Conservation (phyloP, 129 eudicot genomes). For the Chrysanthemum seticuspe region DNA sequence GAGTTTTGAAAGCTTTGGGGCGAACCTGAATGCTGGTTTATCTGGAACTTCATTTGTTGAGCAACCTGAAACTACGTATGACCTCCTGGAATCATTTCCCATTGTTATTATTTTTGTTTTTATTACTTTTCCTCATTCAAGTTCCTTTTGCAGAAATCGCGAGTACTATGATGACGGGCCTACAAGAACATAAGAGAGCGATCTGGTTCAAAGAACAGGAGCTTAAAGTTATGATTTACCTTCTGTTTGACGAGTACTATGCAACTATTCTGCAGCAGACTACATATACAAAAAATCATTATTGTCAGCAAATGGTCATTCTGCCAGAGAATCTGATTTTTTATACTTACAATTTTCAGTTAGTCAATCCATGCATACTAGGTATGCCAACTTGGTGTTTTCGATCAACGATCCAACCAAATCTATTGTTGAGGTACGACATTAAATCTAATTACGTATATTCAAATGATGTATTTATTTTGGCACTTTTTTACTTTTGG, state of each 20-base stretch:
- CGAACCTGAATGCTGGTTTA: slow-evolving; percentile 39
- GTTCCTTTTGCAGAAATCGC: no score
- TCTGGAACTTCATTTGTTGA: slow-evolving; percentile 61
- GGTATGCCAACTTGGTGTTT: no score
- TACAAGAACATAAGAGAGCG: slow-evolving; percentile 13
- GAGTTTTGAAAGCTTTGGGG: slow-evolving; percentile 89
- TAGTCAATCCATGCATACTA: slow-evolving; percentile 49
- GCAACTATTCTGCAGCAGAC: slow-evolving; percentile 32
- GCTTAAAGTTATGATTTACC: slow-evolving; percentile 54
- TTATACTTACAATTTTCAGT: slow-evolving; percentile 55
- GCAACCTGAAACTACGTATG: slow-evolving; percentile 57
- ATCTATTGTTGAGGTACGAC: slow-evolving; percentile 73
- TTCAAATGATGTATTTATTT: neutral
- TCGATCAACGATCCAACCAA: slow-evolving; percentile 54
- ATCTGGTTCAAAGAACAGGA: neutral
- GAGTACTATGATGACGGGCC: no score
- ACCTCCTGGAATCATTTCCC: no score
- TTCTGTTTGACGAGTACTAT: slow-evolving; percentile 51
- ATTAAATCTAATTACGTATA: no score
- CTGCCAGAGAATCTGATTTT: slow-evolving; percentile 68
- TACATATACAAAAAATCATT: slow-evolving; percentile 5
- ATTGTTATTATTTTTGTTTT: no score
- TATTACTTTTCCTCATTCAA: no score
- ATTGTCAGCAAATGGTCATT: slow-evolving; percentile 45
- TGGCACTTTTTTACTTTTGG: neutral